phyloP scores from a whole-genome alignment of 768 basidiomycete genomes.

The Paxillus rubicundulus region DNA sequence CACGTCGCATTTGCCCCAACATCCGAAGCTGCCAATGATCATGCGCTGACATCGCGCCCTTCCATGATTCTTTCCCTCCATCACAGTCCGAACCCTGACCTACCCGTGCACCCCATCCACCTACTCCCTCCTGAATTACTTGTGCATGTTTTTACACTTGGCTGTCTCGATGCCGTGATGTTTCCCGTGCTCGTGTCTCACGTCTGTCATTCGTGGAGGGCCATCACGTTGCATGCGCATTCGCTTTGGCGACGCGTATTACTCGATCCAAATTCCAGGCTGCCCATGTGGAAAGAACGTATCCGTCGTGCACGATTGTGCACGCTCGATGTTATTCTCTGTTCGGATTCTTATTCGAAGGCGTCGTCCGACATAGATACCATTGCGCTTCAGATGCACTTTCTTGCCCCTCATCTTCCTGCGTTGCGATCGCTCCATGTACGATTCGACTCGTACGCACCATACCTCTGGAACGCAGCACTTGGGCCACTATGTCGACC shows the following conservation, averaged over 20 bases:
- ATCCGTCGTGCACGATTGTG: slow-evolving; percentile 59
- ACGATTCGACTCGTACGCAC: slow-evolving; percentile 51
- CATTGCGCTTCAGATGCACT: slow-evolving; percentile 62
- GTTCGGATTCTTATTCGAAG: slow-evolving; percentile 32
- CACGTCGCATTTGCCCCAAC: slow-evolving; percentile 16
- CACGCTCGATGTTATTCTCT: slow-evolving; percentile 58
- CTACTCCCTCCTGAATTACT: slow-evolving; percentile 63
- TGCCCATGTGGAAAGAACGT: slow-evolving; percentile 62
- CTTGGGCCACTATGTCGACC: slow-evolving; percentile 52
- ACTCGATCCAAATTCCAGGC: slow-evolving; percentile 40
- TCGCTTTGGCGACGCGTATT: slow-evolving; percentile 62
- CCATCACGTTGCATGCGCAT: slow-evolving; percentile 57
- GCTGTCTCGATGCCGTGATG: slow-evolving; percentile 52
- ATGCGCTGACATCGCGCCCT: slow-evolving; percentile 21
- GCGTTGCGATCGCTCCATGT: slow-evolving; percentile 65
- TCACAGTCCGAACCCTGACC: slow-evolving; percentile 16
- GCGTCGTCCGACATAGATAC: slow-evolving; percentile 33
- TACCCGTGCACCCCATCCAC: slow-evolving; percentile 50
- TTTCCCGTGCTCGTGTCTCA: slow-evolving; percentile 66
- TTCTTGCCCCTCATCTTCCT: slow-evolving; percentile 45
- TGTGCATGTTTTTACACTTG: slow-evolving; percentile 60
- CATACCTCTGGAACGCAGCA: slow-evolving; percentile 67
- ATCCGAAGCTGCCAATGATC: slow-evolving; percentile 13
- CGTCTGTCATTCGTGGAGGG: slow-evolving; percentile 65
- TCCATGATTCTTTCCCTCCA: slow-evolving; percentile 29